Evolutionary conservation across 2,329 filamentous ascomycete species (phyloP).

Genomic region (Aureobasidium sp.): DNA sequence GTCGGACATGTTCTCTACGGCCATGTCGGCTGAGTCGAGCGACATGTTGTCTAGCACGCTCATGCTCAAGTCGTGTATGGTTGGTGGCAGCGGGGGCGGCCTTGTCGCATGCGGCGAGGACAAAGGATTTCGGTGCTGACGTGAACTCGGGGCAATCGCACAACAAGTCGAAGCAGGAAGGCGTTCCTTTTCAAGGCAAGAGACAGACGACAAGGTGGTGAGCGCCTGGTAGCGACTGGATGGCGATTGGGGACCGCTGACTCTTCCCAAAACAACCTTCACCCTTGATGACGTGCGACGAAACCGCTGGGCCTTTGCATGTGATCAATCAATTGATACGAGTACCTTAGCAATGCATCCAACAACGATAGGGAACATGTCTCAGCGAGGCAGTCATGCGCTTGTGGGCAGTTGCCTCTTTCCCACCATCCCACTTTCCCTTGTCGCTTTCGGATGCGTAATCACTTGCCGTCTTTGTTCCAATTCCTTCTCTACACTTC

Average conservation of each 20-base stretch:
- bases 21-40: not conserved
- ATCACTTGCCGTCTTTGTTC: not conserved
- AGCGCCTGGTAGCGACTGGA: not conserved
- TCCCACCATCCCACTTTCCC: slow-evolving; percentile 2
- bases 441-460: not conserved
- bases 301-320: not conserved
- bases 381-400: not conserved
- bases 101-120: not conserved
- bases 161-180: not conserved
- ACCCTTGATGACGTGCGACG: not conserved
- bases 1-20: slow-evolving; percentile 5
- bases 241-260: not conserved
- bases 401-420: not conserved
- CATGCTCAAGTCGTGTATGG: not conserved
- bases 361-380: not conserved
- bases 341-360: not conserved
- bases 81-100: not conserved
- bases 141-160: not conserved
- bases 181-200: not conserved
- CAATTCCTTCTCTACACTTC: not conserved
- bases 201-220: not conserved
- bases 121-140: not conserved
- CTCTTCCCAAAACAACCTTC: not conserved
- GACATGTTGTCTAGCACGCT: not conserved
- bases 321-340: slow-evolving; percentile 4